phyloP scores from a whole-genome alignment of 2,329 filamentous ascomycete species.

The Lachnellula willkommii region DNA sequence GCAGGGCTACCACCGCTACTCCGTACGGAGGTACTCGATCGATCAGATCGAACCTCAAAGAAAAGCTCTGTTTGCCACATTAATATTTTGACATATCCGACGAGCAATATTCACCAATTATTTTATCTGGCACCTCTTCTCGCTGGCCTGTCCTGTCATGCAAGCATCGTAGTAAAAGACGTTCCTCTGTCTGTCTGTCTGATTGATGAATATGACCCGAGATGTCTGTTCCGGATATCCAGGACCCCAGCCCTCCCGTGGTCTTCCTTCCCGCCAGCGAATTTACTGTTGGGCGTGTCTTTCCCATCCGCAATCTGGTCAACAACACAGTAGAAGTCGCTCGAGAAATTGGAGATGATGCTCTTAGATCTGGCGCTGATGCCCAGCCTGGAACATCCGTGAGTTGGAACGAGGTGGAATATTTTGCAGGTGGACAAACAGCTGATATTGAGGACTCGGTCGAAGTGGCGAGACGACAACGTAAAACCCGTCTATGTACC shows the following conservation, averaged over 20 bases:
- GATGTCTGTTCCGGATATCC: slow-evolving; percentile 7
- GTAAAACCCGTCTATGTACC: slow-evolving; percentile 4
- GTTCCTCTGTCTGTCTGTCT: background rate
- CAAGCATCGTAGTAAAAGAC: too few species aligned
- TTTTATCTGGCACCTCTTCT: too few species aligned
- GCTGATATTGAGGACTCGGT: background rate
- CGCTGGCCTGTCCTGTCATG: too few species aligned
- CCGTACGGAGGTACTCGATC: too few species aligned
- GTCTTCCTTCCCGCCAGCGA: slow-evolving; percentile 15
- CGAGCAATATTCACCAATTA: too few species aligned
- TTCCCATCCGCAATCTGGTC: slow-evolving; percentile 24
- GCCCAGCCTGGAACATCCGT: background rate
- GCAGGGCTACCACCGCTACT: too few species aligned
- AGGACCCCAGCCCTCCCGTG: slow-evolving; percentile 8
- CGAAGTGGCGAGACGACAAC: background rate
- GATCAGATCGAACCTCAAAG: background rate
- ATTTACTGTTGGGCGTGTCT: slow-evolving; percentile 20
- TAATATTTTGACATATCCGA: background rate
- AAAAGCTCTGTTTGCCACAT: background rate
- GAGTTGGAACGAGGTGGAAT: background rate
- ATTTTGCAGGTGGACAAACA: background rate
- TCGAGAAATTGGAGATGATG: background rate
- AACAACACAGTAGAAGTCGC: background rate
- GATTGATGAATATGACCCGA: background rate
- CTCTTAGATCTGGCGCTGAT: background rate